Evolutionary conservation across 805 yeast genomes (phyloP).

Genomic region (Lipomyces sp.): DNA sequence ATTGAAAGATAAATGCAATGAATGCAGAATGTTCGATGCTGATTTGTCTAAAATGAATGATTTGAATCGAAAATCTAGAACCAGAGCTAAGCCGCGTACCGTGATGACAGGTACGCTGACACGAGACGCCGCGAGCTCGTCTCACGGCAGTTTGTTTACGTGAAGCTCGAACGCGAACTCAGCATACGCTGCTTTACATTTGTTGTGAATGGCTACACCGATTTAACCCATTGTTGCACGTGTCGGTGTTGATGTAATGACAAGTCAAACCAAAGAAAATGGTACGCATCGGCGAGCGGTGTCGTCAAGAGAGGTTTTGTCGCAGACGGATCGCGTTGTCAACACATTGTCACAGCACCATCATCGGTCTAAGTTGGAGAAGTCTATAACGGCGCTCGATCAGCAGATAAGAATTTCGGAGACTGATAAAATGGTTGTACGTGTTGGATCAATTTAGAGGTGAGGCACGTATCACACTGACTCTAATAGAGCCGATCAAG

Average conservation of each 20-base stretch:
- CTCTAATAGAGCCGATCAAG: slow-evolving; percentile 10
- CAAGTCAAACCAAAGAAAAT: not conserved
- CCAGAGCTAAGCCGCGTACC: not conserved
- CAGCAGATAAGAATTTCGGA: not conserved
- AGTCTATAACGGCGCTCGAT: not conserved
- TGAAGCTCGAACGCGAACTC: not conserved
- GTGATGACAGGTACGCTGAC: slow-evolving; percentile 4
- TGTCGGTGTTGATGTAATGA: not conserved
- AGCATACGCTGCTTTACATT: not conserved
- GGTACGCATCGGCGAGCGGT: slow-evolving; percentile 1
- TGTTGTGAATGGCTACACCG: not conserved
- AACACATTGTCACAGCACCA: slow-evolving; percentile 14
- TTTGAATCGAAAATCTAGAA: not conserved
- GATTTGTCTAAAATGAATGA: not conserved
- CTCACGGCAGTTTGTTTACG: slow-evolving; percentile 14
- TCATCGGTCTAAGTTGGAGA: not conserved
- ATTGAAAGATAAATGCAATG: not conserved
- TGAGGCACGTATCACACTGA: not conserved
- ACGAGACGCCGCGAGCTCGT: not conserved
- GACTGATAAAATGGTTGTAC: not conserved
- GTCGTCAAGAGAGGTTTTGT: slow-evolving; percentile 18
- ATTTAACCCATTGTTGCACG: not conserved
- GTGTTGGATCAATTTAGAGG: not conserved
- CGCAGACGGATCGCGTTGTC: slow-evolving; percentile 29
- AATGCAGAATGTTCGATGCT: not conserved